Conservation (phyloP, 768 basidiomycete genomes). For the Lyophyllum decastes region DNA sequence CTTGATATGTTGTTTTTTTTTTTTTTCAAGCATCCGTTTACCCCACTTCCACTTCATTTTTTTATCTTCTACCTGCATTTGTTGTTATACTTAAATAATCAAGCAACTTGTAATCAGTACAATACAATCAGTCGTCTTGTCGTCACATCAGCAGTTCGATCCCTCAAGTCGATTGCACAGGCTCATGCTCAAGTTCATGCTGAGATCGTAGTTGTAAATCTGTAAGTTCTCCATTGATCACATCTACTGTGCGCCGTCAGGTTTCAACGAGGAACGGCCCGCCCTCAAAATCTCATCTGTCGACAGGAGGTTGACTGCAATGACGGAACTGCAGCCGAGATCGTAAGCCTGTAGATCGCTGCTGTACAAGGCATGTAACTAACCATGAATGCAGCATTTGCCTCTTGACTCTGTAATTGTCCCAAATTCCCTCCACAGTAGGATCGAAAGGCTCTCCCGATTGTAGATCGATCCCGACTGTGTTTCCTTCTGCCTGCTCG, state of each 20-base stretch:
- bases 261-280: conserved; percentile 84
- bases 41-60: neutral
- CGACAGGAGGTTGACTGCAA: conserved; percentile 91
- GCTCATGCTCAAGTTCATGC: neutral
- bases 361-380: conserved; percentile 23
- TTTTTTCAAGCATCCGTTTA: no score
- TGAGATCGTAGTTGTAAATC: neutral
- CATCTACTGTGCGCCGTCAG: conserved; percentile 61
- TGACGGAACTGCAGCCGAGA: conserved; percentile 66
- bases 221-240: neutral
- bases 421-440: conserved; percentile 95
- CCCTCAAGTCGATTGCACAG: neutral
- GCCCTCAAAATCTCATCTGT: conserved; percentile 96
- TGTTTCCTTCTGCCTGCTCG: conserved; percentile 91
- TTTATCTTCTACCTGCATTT: neutral
- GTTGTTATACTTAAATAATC: conserved; percentile 1
- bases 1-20: conserved; percentile 1
- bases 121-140: conserved; percentile 1
- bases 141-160: neutral
- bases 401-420: conserved; percentile 97
- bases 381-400: conserved; percentile 98
- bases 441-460: conserved; percentile 97
- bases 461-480: conserved; percentile 88
- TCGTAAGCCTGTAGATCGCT: conserved; percentile 20
- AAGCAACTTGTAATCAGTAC: conserved; percentile 1